These are phyloP conservation scores for Neofusicoccum parvum DNA, from an alignment of 2,329 filamentous ascomycete species.

Conservation along the genomic window DNA sequence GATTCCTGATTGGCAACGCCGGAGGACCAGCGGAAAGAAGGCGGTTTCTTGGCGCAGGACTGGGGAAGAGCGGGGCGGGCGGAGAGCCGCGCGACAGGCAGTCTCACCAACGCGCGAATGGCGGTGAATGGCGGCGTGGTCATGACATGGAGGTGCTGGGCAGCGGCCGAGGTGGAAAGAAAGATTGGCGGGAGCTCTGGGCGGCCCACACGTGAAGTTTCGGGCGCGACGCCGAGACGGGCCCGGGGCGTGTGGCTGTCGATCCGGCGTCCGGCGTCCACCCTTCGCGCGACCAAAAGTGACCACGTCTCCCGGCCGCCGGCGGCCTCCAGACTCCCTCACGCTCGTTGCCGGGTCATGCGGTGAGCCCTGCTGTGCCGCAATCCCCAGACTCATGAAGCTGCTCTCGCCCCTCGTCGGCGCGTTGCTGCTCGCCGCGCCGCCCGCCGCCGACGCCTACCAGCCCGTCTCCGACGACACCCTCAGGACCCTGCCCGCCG, in stretches of 20 bases:
- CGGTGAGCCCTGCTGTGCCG: background rate
- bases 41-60: background rate
- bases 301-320: constrained; percentile 1
- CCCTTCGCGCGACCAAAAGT: background rate
- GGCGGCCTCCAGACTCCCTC: background rate
- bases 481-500: constrained; percentile 69
- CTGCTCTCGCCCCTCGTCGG: background rate
- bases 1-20: background rate
- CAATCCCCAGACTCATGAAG: background rate
- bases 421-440: constrained; percentile 25
- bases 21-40: background rate
- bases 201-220: constrained; percentile 7
- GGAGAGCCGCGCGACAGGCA: background rate
- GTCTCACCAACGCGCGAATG: background rate
- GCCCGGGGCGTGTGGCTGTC: background rate
- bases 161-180: constrained; percentile 3
- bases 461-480: constrained; percentile 72
- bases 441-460: constrained; percentile 47
- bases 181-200: constrained; percentile 1
- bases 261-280: background rate
- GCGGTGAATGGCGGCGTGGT: background rate
- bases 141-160: constrained; percentile 2
- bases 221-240: background rate
- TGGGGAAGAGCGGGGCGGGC: background rate
- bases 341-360: background rate